phyloP scores from a whole-genome alignment of 2,329 filamentous ascomycete species.

The Aphanoascus verrucosus region DNA sequence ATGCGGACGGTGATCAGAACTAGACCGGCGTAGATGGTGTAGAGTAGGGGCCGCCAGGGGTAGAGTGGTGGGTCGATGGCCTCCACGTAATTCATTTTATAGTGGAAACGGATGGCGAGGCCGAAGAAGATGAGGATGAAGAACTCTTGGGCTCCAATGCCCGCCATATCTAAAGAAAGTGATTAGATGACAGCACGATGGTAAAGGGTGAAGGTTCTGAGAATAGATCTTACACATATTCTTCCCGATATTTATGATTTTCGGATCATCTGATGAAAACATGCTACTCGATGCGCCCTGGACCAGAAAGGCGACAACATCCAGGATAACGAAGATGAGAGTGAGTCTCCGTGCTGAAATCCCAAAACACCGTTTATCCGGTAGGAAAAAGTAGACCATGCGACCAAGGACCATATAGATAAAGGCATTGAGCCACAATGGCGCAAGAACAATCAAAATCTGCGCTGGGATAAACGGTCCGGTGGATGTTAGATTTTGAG shows the following conservation, averaged over 20 bases:
- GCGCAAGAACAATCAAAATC: conserved; percentile 16
- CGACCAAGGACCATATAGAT: conserved; percentile 39
- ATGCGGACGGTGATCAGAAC: conserved; percentile 44
- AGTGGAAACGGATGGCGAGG: conserved; percentile 43
- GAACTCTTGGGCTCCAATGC: conserved; percentile 42
- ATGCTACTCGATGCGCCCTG: conserved; percentile 15
- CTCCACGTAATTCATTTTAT: conserved; percentile 26
- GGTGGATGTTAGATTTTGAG: conserved; percentile 9
- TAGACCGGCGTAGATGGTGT: conserved; percentile 44
- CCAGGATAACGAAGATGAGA: conserved; percentile 34
- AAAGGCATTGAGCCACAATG: conserved; percentile 35
- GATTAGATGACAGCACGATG: background rate
- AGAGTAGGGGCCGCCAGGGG: conserved; percentile 31
- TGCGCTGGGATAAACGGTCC: conserved; percentile 14
- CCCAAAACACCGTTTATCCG: conserved; percentile 28
- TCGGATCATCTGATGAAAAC: conserved; percentile 17
- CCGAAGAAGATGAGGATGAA: conserved; percentile 42
- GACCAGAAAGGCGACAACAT: conserved; percentile 26
- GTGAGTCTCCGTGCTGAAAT: conserved; percentile 32
- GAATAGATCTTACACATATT: conserved; percentile 19
- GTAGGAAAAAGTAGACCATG: conserved; percentile 38
- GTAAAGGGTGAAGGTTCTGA: background rate
- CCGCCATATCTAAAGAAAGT: conserved; percentile 21
- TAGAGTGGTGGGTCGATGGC: conserved; percentile 27
- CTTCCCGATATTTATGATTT: conserved; percentile 17